These are phyloP conservation scores for Arthroderma sp. DNA, from an alignment of 2,329 filamentous ascomycete species.

Conservation along the genomic window DNA sequence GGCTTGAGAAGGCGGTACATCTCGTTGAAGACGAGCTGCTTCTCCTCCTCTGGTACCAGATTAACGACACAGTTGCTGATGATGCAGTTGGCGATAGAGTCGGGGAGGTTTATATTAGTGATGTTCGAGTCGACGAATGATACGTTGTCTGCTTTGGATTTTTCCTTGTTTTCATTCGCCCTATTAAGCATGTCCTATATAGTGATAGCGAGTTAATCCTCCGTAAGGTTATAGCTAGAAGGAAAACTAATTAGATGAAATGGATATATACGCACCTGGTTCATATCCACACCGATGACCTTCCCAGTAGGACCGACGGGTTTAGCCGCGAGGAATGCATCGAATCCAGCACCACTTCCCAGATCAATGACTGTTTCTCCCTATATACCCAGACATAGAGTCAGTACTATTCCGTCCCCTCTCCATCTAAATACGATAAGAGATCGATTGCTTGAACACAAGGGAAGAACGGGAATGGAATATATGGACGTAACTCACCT, in stretches of 20 bases:
- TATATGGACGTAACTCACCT: constrained; percentile 19
- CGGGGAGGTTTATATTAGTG: constrained; percentile 35
- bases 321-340: constrained; percentile 41
- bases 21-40: constrained; percentile 43
- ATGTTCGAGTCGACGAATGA: constrained; percentile 41
- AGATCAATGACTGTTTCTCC: constrained; percentile 47
- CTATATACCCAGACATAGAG: constrained; percentile 17
- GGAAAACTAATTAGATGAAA: no score
- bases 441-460: background rate
- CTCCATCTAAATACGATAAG: background rate
- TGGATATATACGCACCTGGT: constrained; percentile 29
- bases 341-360: constrained; percentile 45
- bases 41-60: constrained; percentile 42
- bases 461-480: background rate
- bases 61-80: constrained; percentile 54
- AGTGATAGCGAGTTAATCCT: no score
- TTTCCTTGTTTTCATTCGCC: constrained; percentile 34
- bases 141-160: constrained; percentile 31
- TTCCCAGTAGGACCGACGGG: constrained; percentile 38
- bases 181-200: constrained; percentile 42
- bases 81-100: constrained; percentile 39
- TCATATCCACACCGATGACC: constrained; percentile 49
- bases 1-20: constrained; percentile 46
- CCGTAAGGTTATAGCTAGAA: no score
- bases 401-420: background rate